A percentile compares a stretch with the other conserved stretches of the same genome.
Evolutionary conservation across 2,329 filamentous ascomycete species (phyloP).

Genomic region (Hortaea sp.): DNA sequence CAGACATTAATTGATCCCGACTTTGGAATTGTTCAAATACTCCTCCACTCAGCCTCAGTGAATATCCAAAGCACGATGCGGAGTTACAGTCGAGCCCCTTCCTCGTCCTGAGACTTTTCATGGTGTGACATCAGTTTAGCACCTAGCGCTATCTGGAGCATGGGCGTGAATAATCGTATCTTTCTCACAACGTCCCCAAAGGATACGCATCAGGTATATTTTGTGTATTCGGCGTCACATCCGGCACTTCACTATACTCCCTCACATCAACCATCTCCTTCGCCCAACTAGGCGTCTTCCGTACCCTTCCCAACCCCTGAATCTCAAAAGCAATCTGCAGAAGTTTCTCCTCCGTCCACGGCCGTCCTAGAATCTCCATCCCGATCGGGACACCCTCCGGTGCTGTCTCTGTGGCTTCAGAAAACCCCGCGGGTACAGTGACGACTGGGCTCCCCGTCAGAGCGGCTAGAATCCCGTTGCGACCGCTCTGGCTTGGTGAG

Average conservation of each 20-base stretch:
- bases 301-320: constrained; percentile 36
- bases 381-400: constrained; percentile 52
- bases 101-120: too few species aligned
- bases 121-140: too few species aligned
- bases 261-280: constrained; percentile 28
- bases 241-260: constrained; percentile 35
- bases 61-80: too few species aligned
- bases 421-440: constrained; percentile 46
- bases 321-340: constrained; percentile 45
- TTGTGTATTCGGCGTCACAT: constrained; percentile 31
- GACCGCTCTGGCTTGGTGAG: constrained; percentile 46
- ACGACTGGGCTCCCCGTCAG: constrained; percentile 45
- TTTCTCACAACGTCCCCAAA: constrained; percentile 25
- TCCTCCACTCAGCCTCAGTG: too few species aligned
- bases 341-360: constrained; percentile 46
- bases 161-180: too few species aligned
- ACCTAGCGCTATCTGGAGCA: too few species aligned
- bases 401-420: constrained; percentile 37
- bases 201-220: constrained; percentile 40
- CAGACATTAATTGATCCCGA: too few species aligned
- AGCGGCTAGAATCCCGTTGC: constrained; percentile 49
- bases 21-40: too few species aligned
- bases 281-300: constrained; percentile 39
- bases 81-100: too few species aligned
- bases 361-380: constrained; percentile 52